phyloP scores from a whole-genome alignment of 352 stramenopile genomes.

The Pythium oligandrum region DNA sequence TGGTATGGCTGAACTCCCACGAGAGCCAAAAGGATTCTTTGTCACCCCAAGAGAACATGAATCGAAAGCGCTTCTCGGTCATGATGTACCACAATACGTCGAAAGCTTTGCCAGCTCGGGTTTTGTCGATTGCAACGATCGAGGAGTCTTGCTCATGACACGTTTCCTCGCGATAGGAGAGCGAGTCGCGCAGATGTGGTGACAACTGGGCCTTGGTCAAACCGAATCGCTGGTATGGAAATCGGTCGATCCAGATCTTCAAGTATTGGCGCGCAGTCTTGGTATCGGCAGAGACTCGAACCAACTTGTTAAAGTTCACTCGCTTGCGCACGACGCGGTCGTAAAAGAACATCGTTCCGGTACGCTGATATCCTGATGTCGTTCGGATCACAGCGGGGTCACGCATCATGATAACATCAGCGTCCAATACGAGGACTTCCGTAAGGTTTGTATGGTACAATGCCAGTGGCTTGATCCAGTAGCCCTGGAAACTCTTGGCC shows the following conservation, averaged over 20 bases:
- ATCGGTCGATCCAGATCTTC: no score
- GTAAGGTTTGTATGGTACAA: slow-evolving; percentile 43
- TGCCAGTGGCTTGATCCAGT: slow-evolving; percentile 58
- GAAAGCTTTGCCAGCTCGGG: slow-evolving; percentile 32
- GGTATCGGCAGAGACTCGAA: no score
- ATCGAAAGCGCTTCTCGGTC: slow-evolving; percentile 52
- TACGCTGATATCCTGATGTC: slow-evolving; percentile 31
- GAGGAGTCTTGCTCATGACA: slow-evolving; percentile 74
- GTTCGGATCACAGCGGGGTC: slow-evolving; percentile 33
- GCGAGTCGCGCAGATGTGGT: slow-evolving; percentile 29
- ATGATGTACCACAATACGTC: slow-evolving; percentile 68
- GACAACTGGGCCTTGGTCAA: no score
- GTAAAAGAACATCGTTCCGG: slow-evolving; percentile 63
- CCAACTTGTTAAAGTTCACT: slow-evolving; percentile 18
- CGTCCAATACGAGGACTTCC: slow-evolving; percentile 50
- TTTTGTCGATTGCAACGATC: slow-evolving; percentile 68
- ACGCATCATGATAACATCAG: slow-evolving; percentile 39
- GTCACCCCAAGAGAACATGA: slow-evolving; percentile 65
- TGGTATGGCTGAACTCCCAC: slow-evolving; percentile 43
- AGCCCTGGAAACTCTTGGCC: slow-evolving; percentile 26
- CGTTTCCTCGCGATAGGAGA: slow-evolving; percentile 34
- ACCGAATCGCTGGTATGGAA: no score
- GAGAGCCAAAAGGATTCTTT: slow-evolving; percentile 79
- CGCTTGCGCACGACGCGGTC: slow-evolving; percentile 37
- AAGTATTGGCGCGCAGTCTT: no score